Evolutionary conservation across 164 flowering plant species (phyloP), one percentile per base, ranked within the genome.

Genomic region (Tinospora cordifolia): DNA sequence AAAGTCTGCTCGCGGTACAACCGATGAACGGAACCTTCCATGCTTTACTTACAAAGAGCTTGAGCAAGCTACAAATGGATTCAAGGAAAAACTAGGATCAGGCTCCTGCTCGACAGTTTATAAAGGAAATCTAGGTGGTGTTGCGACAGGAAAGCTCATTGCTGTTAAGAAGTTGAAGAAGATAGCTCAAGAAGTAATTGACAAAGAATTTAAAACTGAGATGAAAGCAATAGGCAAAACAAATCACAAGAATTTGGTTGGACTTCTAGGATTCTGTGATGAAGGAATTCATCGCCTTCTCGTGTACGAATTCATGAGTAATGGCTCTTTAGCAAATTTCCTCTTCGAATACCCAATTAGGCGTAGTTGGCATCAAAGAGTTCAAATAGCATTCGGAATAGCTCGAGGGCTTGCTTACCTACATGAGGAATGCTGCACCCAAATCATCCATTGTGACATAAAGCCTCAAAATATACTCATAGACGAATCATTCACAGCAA

Each of bases 391-490:
- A 11, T 30, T 71, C 15, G 75, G 80, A 14, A 68, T 74, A 6
- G 72, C 77, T 41, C 59, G 80, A 59, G 77, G 80, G 41, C 51
- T 77, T 9, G 54, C 51, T 21, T 77, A 73, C 60, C 30, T 77
- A 7, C 79, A 77, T 22, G 76, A 77, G 30, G 76, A 73, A 25
- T 77, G 79, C 60, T 26, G 62, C 68, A 70, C 36, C 27, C 76
- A 66, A 7, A 70, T 77, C 72, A 77, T 74, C 27, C 79, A 77
- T 64, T 74, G 76, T 9, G 79, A 77, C 12, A 41, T 77, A 27
- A 77, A 77, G 71, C 79, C 76, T 21, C 71, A 77, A 25, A 77
- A 77, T 49, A 70, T 77, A 66, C 74, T 73, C 19, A 58, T 77
- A 14, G 74, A 78, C 34, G 77, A 71, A 5, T n/a, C 25, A 57